Evolutionary conservation across 2,329 filamentous ascomycete species (phyloP).

Genomic region (Colletotrichum kahawae): DNA sequence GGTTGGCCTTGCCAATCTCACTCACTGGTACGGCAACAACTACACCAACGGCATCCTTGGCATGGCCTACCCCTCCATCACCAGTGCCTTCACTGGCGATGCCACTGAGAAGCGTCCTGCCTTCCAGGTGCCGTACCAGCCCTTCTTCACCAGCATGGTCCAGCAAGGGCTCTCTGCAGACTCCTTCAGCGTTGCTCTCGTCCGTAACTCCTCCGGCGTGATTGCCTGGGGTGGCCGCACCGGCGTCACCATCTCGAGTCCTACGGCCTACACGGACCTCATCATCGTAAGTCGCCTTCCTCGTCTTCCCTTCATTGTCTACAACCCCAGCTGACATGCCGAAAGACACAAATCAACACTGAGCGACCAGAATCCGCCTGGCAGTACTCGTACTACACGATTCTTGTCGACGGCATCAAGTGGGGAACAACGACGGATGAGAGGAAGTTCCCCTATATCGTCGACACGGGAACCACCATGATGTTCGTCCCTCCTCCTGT

Average conservation of each 20-base stretch:
- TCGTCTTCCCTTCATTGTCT: not conserved
- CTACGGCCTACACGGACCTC: conserved; percentile 42
- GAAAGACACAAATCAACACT: conserved; percentile 48
- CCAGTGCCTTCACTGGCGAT: conserved; percentile 50
- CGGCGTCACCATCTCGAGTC: conserved; percentile 38
- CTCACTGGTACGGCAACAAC: conserved; percentile 58
- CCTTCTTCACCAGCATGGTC: conserved; percentile 54
- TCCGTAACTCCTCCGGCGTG: conserved; percentile 51
- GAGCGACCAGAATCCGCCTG: conserved; percentile 41
- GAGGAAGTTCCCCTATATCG: conserved; percentile 52
- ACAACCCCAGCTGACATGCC: not conserved
- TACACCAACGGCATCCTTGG: conserved; percentile 56
- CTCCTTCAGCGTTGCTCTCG: conserved; percentile 53
- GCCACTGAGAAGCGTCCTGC: conserved; percentile 41
- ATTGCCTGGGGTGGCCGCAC: conserved; percentile 49
- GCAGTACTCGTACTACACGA: conserved; percentile 58
- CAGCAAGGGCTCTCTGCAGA: conserved; percentile 49
- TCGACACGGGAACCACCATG: conserved; percentile 58
- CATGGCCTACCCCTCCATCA: conserved; percentile 55
- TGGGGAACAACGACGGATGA: conserved; percentile 47
- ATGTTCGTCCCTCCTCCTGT: conserved; percentile 56
- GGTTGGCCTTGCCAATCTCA: conserved; percentile 53
- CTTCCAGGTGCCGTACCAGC: conserved; percentile 48
- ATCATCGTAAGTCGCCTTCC: conserved; percentile 45
- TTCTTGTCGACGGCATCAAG: conserved; percentile 53